Conservation (phyloP, 139 green algal genomes). For the Mesostigma viride region DNA sequence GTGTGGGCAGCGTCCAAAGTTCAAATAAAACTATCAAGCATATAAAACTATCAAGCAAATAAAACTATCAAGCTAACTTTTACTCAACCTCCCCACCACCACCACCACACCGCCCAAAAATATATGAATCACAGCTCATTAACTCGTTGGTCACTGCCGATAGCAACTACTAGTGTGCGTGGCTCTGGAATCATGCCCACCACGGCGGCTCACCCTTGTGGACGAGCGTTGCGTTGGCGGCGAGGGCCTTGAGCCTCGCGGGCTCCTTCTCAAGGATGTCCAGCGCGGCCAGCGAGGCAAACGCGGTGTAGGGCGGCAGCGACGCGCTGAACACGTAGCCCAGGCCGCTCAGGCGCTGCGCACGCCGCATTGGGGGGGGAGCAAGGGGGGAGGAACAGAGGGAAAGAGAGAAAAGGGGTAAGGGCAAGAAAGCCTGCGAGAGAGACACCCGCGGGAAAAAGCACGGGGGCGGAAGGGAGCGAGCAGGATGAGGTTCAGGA, state of each 20-base stretch:
- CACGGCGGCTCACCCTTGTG: conserved; percentile 17
- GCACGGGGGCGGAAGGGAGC: neutral
- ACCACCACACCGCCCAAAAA: too few species aligned
- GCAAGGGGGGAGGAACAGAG: neutral
- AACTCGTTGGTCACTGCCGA: too few species aligned
- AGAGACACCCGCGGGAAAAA: neutral
- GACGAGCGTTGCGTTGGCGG: conserved; percentile 11
- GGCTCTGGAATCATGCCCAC: neutral
- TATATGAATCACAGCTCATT: too few species aligned
- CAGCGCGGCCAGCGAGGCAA: conserved; percentile 32
- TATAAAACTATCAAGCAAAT: neutral
- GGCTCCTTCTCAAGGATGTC: conserved; percentile 19
- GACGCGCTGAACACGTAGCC: conserved; percentile 95
- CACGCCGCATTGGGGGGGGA: neutral
- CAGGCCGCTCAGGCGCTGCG: conserved; percentile 28
- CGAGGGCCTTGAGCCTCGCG: conserved; percentile 6
- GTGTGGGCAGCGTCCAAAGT: too few species aligned
- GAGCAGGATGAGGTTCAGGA: too few species aligned
- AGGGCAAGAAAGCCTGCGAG: conserved; percentile 2
- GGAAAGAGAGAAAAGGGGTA: neutral
- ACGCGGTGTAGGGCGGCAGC: conserved; percentile 86
- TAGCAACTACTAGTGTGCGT: too few species aligned
- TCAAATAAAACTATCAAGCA: too few species aligned
- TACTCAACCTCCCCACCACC: neutral
- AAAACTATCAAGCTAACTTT: neutral